These are phyloP conservation scores for Solanum paucissectum DNA, from an alignment of 257 asterid genomes.

Conservation along the genomic window DNA sequence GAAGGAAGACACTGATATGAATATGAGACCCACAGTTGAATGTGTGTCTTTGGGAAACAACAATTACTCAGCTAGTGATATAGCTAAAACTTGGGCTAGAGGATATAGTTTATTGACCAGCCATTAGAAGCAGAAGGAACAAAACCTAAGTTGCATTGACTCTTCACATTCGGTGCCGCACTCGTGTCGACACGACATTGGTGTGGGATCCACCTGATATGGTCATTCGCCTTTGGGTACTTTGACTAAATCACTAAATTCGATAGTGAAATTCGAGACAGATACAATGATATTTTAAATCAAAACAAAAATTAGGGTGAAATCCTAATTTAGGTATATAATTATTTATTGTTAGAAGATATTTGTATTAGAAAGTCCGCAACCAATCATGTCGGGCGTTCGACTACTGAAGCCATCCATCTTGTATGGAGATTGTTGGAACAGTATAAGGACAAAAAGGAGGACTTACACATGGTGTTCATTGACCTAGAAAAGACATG, in stretches of 20 bases:
- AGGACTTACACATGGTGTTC: background rate
- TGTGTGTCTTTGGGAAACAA: background rate
- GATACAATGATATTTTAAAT: background rate
- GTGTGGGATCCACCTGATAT: background rate
- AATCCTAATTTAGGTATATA: background rate
- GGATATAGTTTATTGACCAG: background rate
- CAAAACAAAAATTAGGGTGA: background rate
- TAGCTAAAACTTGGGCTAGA: background rate
- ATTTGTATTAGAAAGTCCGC: background rate
- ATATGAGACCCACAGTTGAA: background rate
- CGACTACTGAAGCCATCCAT: background rate
- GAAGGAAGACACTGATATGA: background rate
- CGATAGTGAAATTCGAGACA: background rate
- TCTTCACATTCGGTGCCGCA: background rate
- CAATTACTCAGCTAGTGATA: background rate
- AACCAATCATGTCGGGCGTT: background rate
- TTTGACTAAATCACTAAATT: background rate
- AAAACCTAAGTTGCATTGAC: background rate
- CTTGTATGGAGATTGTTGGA: background rate
- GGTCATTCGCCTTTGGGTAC: background rate
- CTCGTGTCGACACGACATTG: background rate
- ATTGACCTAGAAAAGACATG: background rate
- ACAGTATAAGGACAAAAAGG: too few species aligned
- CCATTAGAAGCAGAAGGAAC: background rate
- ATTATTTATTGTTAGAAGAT: background rate